Conservation (phyloP, 2,329 filamentous ascomycete genomes). For the Aureobasidium sp. region DNA sequence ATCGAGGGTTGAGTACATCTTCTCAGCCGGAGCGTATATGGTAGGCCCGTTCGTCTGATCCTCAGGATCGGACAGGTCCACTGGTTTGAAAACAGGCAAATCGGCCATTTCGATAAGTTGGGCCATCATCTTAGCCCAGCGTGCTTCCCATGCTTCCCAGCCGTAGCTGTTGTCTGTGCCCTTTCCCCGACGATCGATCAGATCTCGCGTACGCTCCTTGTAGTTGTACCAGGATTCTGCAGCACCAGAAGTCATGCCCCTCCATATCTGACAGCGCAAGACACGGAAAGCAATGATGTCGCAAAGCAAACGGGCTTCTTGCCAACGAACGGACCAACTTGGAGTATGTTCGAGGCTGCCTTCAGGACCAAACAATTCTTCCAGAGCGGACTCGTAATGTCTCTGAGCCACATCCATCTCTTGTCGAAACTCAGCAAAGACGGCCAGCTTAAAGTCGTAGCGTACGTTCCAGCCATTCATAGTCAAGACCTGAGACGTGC, state of each 20-base stretch:
- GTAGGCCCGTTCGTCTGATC: constrained; percentile 9
- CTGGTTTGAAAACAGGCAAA: constrained; percentile 34
- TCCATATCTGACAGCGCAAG: constrained; percentile 75
- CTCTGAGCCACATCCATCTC: constrained; percentile 83
- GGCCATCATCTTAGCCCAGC: constrained; percentile 57
- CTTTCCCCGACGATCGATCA: constrained; percentile 74
- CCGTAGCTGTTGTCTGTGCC: constrained; percentile 76
- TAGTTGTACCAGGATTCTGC: constrained; percentile 75
- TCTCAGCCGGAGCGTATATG: constrained; percentile 44
- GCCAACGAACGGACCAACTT: constrained; percentile 83
- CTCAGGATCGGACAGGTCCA: constrained; percentile 15
- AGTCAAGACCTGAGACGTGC: constrained; percentile 79
- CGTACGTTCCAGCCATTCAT: constrained; percentile 84
- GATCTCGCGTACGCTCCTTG: constrained; percentile 61
- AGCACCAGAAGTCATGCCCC: constrained; percentile 67
- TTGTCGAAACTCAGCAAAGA: constrained; percentile 87
- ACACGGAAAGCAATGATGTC: constrained; percentile 75
- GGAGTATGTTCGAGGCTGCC: constrained; percentile 76
- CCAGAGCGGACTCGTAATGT: constrained; percentile 81
- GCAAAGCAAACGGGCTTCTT: constrained; percentile 81
- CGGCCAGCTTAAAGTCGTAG: constrained; percentile 90
- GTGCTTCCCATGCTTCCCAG: constrained; percentile 88
- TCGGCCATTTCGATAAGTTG: constrained; percentile 48
- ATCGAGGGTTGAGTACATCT: constrained; percentile 40
- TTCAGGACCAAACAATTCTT: constrained; percentile 70